Base-by-base conservation (phyloP, 148 eudicot species). In the Fagopyrum esculentum region DNA sequence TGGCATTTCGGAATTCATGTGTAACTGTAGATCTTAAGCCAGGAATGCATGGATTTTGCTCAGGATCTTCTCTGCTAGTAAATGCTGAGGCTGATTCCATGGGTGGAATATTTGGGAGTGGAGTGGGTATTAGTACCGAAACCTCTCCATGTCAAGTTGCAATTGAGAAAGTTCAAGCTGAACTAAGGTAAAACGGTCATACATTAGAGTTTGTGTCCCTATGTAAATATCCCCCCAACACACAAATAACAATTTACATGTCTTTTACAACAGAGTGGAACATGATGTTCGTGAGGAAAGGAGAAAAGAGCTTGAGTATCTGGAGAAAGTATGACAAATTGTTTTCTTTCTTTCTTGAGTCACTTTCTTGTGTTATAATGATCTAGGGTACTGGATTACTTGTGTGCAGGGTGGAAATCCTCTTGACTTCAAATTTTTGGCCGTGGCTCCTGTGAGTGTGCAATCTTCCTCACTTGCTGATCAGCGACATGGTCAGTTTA, bases 51-150 rank as follows among this genome's bases (percentile, higher is more conserved):
- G 91, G 92, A 85, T 92, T 82, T 81, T 80, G 87, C 83, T 78
- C 87, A 77, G 85, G 85, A 75, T 86, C 81, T 84, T 72, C 84
- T 86, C 80, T 81, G 79, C 70, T 90, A 73, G 91, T 92, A 87
- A 87, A 92, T 92, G 96, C 93, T 78, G 91, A 87, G 86, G 87
- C 90, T 83, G 94, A 89, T 88, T 92, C 91, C 88, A 95, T 95
- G 99, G 97, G 97, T 76, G 93, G 93, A 82, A 85, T 90, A 86
- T 88, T 92, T 84, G 96, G 92, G 50, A 81, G 84, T 70, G 95
- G 93, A 83, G 89, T 87, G 82, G 96, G 88, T 80, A 76, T 81
- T 83, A 82, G 82, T 73, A 82, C 80, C 66, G 86, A 79, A 83
- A 81, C 88, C 76, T 92, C 94, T 92, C 96, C 96, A 54, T 83